Evolutionary conservation across 2,329 filamentous ascomycete species (phyloP).

Genomic region (Fusarium pseudonygamai): DNA sequence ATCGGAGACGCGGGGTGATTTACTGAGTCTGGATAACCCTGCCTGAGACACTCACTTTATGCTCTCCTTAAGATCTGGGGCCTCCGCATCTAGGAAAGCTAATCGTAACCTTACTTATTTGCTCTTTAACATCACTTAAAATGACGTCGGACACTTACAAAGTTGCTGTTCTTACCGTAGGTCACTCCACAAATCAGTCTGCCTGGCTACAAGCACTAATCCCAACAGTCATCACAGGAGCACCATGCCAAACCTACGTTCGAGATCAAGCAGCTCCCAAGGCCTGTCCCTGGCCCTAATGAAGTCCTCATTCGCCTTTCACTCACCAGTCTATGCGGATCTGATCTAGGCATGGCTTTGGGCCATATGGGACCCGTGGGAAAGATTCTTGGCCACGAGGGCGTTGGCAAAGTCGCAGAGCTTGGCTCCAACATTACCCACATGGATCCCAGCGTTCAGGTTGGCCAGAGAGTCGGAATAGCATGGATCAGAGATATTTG

Average conservation of each 20-base stretch:
- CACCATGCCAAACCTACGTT: constrained; percentile 15
- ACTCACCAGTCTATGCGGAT: constrained; percentile 51
- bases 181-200: background rate
- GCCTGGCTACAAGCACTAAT: background rate
- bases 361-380: constrained; percentile 50
- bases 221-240: constrained; percentile 14
- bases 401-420: constrained; percentile 51
- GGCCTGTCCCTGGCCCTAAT: constrained; percentile 32
- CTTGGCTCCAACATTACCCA: constrained; percentile 48
- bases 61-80: background rate
- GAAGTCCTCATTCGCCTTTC: constrained; percentile 48
- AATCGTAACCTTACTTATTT: background rate
- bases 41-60: background rate
- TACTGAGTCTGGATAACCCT: background rate
- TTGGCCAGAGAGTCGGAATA: constrained; percentile 51
- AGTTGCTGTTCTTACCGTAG: constrained; percentile 22
- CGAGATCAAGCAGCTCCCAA: constrained; percentile 3
- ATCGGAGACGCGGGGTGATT: background rate
- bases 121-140: background rate
- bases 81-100: background rate
- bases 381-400: constrained; percentile 55
- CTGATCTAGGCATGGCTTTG: constrained; percentile 50
- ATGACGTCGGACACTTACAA: constrained; percentile 21
- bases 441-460: constrained; percentile 32
- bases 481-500: constrained; percentile 52